Base-by-base conservation (phyloP, 2,329 filamentous ascomycete species). In the Phialemoniopsis sp. region DNA sequence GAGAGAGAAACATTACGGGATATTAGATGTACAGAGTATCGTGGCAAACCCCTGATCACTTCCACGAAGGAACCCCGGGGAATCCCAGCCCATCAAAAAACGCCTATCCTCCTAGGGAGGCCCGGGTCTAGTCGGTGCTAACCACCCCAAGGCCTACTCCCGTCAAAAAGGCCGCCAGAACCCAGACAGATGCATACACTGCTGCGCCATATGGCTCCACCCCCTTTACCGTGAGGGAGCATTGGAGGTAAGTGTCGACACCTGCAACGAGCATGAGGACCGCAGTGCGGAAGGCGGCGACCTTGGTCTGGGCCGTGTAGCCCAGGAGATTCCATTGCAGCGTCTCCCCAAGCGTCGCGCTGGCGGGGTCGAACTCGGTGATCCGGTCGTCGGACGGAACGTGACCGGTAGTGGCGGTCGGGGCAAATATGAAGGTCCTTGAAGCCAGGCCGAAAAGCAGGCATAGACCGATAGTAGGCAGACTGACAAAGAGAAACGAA, bases 171-270 rank as follows among this genome's bases (percentile, higher is more conserved):
- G 78, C 75, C 7, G 84, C 85, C 16, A 72, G 52, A n/a, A 77
- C 78, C 89, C 89, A 96, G 29, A 91, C 69, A 16, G 68, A 68
- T 3, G 86, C 81, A 71, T 89, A 97, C 0, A 75, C 78, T 4
- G 71, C 64, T 2, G 89, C 87, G 10, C 90, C 91, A 1, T 68
- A 51, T 4, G 77, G 46, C 52, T 90, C 85, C 10, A 88, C 79
- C 5, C 87, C 85, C 33, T 78, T 70, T 15, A 96, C 66, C 1
- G 80, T 85, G 39, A 80, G 69, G 34, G 72, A 76, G 17, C 81
- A 78, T 54, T 85, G 77, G 31, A 89, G 63, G 42, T 83, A 80
- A 0, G 79, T 79, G 54, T 74, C 73, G 34, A 72, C 55, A 12
- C 69, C 74, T 4, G 80, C 82, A 36, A 82, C 67, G 37, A 77